phyloP scores from a whole-genome alignment of 169 alveolate genomes.

The Plasmodium cynomolgi region DNA sequence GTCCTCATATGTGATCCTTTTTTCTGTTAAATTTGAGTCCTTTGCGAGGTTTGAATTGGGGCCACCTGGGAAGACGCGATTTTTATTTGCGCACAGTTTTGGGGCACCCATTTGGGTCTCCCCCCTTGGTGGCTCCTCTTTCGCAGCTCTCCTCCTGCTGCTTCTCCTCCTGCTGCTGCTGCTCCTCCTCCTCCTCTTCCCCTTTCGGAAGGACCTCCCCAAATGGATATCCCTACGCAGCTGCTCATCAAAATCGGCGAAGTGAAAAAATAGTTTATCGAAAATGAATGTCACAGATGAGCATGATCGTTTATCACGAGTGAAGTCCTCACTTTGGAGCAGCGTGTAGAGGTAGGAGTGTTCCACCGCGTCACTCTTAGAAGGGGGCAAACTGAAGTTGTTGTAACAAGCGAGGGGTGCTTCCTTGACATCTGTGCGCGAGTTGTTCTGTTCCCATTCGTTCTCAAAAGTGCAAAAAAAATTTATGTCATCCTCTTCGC shows the following conservation, averaged over 20 bases:
- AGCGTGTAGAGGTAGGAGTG: slow-evolving; percentile 8
- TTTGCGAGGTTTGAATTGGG: background rate
- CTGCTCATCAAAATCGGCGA: slow-evolving; percentile 8
- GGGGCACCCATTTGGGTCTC: background rate
- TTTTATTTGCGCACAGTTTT: background rate
- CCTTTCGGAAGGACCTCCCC: background rate
- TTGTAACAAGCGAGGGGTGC: background rate
- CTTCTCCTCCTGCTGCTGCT: background rate
- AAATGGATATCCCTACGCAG: slow-evolving; percentile 27
- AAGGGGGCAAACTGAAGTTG: background rate
- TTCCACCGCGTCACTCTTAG: background rate
- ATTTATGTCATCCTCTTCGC: slow-evolving; percentile 73
- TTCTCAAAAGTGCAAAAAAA: slow-evolving; percentile 26
- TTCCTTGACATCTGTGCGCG: background rate
- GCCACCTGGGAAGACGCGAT: background rate
- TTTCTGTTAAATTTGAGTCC: background rate
- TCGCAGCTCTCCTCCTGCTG: background rate
- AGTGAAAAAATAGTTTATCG: slow-evolving; percentile 2
- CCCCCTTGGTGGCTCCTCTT: background rate
- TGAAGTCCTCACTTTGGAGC: slow-evolving; percentile 16
- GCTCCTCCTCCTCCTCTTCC: background rate
- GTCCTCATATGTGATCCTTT: background rate
- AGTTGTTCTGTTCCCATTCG: background rate
- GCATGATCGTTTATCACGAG: background rate
- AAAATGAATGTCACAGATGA: slow-evolving; percentile 6